Evolutionary conservation across 192 early-diverging fungal species (phyloP), one percentile per base, ranked within the genome.

Genomic region (Phycomyces nitens): DNA sequence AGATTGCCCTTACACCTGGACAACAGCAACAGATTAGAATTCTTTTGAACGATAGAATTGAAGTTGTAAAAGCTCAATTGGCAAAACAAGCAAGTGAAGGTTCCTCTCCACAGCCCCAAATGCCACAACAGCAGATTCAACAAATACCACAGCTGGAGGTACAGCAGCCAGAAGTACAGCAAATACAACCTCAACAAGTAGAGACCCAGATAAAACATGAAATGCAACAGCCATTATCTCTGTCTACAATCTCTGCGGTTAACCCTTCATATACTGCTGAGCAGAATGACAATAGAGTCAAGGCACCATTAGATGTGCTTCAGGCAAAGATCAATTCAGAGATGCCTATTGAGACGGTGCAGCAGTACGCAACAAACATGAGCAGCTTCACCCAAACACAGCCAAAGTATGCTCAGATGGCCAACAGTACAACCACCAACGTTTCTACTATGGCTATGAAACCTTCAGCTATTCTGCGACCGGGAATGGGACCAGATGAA

Each of bases 11-110:
- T 14, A 64, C 49, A 10, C n/a, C 53, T 11, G 20, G 14, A 2
- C 70, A 72, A 53, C 70, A 72, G 29, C 65, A 73, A 27, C 71
- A 73, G n/a, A 67, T 73, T 18, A 60, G 58, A n/a, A 16, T 10
- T 26, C 24, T 68, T 60, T 43, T 73, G 20, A 67, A 64, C 40
- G 64, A 59, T 8, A 41, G 42, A 41, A 62, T 73, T 41, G 60
- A 58, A 1, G 27, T 38, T 5, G 71, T 56, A 12, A 64, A 65
- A 27, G 29, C 66, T 11, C 71, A 73, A 22, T 20, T 73, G 18
- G 60, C 70, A 20, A 43, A 38, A 40, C 43, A 68, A 7, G 39
- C 38, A 9, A 60, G 41, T 27, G 41, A 56, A 24, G 29, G 21
- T 1, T 2, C 15, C 14, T 44, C 27, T 22, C 50, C 23, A 51